These are phyloP conservation scores for Leucosporidium scottii DNA, from an alignment of 768 basidiomycete species.

Conservation along the genomic window DNA sequence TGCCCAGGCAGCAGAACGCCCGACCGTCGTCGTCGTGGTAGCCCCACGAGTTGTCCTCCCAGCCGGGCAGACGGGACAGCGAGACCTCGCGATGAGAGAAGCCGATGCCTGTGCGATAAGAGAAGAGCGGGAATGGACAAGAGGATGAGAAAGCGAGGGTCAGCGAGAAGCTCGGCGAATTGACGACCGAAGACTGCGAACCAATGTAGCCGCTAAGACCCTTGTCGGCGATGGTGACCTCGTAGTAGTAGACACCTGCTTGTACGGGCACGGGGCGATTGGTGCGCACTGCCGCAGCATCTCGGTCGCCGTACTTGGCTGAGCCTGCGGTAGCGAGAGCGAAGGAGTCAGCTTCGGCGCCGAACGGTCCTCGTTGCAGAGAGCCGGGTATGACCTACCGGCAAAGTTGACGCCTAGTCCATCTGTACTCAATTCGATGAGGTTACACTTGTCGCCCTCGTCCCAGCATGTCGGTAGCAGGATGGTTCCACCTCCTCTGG, in stretches of 20 bases:
- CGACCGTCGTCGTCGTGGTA: slow-evolving; percentile 87
- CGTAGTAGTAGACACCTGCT: slow-evolving; percentile 91
- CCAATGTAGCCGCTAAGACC: slow-evolving; percentile 63
- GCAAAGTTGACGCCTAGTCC: slow-evolving; percentile 15
- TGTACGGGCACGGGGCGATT: slow-evolving; percentile 69
- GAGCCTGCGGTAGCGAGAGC: slow-evolving; percentile 16
- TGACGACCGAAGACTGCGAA: slow-evolving; percentile 41
- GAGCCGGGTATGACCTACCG: neutral
- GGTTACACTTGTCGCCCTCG: slow-evolving; percentile 19
- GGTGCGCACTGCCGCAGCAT: slow-evolving; percentile 77
- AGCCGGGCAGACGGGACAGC: slow-evolving; percentile 67
- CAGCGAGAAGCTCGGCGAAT: neutral
- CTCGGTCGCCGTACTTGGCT: slow-evolving; percentile 55
- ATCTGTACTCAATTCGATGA: slow-evolving; percentile 23
- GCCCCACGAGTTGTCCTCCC: slow-evolving; percentile 70
- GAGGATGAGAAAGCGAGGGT: neutral
- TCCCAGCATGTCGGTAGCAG: slow-evolving; percentile 24
- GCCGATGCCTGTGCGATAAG: slow-evolving; percentile 58
- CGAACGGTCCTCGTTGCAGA: neutral
- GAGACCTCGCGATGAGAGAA: slow-evolving; percentile 62
- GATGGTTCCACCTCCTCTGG: slow-evolving; percentile 1
- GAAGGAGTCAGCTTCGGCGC: neutral
- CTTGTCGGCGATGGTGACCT: slow-evolving; percentile 74
- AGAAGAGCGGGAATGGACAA: neutral
- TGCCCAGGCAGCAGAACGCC: slow-evolving; percentile 62